Evolutionary conservation across 2,329 filamentous ascomycete species (phyloP).

Genomic region (Passalora sequoiae): DNA sequence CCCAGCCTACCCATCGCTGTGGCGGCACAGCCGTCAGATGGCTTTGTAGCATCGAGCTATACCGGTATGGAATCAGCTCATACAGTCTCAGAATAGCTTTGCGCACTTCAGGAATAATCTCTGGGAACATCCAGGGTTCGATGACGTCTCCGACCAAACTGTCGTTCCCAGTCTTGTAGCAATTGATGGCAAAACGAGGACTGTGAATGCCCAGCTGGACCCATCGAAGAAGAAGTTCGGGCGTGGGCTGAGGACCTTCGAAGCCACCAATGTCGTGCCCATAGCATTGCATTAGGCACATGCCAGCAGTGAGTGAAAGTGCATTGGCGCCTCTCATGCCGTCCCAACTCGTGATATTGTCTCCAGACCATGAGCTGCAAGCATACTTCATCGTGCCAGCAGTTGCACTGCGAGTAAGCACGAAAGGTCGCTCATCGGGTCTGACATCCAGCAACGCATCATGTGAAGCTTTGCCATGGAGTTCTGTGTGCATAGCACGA

Average conservation of each 20-base stretch:
- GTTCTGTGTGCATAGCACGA: conserved; percentile 62
- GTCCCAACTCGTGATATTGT: conserved; percentile 69
- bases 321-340: conserved; percentile 68
- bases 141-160: conserved; percentile 67
- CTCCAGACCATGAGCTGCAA: conserved; percentile 68
- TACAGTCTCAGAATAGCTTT: conserved; percentile 65
- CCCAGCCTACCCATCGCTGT: conserved; percentile 69
- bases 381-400: conserved; percentile 66
- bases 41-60: conserved; percentile 59
- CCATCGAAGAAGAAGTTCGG: conserved; percentile 68
- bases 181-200: conserved; percentile 69
- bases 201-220: conserved; percentile 66
- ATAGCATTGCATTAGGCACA: conserved; percentile 59
- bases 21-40: conserved; percentile 59
- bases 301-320: conserved; percentile 61
- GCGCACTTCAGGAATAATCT: conserved; percentile 58
- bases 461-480: conserved; percentile 66
- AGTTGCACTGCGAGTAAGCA: conserved; percentile 66
- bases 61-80: conserved; percentile 66
- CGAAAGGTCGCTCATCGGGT: conserved; percentile 59
- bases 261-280: conserved; percentile 73
- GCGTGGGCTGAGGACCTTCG: conserved; percentile 65
- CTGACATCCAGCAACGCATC: conserved; percentile 58
- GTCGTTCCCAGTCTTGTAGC: conserved; percentile 67
- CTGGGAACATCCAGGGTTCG: conserved; percentile 72